Conservation (phyloP, 2,329 filamentous ascomycete genomes). For the Aspergillus glaucus region DNA sequence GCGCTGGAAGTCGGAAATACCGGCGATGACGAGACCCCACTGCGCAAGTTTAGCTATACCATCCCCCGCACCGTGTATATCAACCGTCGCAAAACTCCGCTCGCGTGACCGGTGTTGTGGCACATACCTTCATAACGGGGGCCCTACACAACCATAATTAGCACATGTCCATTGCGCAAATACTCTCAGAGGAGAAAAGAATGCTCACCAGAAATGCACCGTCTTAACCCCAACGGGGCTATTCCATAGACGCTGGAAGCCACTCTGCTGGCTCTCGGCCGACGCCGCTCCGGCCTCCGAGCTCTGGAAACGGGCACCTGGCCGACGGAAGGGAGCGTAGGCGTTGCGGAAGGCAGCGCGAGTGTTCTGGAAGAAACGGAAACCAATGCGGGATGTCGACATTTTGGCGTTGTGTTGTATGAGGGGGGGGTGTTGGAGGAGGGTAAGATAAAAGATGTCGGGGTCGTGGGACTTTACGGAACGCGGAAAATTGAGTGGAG, state of each 20-base stretch:
- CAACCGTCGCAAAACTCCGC: neutral
- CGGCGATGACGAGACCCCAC: slow-evolving; percentile 91
- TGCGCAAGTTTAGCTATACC: slow-evolving; percentile 29
- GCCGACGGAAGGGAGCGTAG: slow-evolving; percentile 51
- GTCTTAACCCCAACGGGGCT: slow-evolving; percentile 80
- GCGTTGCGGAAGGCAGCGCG: slow-evolving; percentile 46
- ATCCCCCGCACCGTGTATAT: neutral
- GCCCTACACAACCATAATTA: slow-evolving; percentile 53
- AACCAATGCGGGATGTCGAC: slow-evolving; percentile 53
- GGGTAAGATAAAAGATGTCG: too few species aligned
- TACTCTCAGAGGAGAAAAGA: neutral
- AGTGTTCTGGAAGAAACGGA: slow-evolving; percentile 51
- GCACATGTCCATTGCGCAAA: neutral
- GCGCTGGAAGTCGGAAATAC: slow-evolving; percentile 83
- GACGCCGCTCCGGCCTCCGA: slow-evolving; percentile 49
- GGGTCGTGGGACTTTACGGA: neutral
- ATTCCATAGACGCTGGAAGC: slow-evolving; percentile 74
- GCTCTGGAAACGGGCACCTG: slow-evolving; percentile 61
- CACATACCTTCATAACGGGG: slow-evolving; percentile 75
- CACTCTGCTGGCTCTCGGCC: slow-evolving; percentile 41
- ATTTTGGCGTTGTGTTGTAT: slow-evolving; percentile 13
- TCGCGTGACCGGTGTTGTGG: neutral
- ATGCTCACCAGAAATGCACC: slow-evolving; percentile 85
- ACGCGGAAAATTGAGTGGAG: neutral
- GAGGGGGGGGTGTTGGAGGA: neutral